These are phyloP conservation scores for Nicotiana undulata DNA, from an alignment of 257 asterid genomes.

Conservation along the genomic window DNA sequence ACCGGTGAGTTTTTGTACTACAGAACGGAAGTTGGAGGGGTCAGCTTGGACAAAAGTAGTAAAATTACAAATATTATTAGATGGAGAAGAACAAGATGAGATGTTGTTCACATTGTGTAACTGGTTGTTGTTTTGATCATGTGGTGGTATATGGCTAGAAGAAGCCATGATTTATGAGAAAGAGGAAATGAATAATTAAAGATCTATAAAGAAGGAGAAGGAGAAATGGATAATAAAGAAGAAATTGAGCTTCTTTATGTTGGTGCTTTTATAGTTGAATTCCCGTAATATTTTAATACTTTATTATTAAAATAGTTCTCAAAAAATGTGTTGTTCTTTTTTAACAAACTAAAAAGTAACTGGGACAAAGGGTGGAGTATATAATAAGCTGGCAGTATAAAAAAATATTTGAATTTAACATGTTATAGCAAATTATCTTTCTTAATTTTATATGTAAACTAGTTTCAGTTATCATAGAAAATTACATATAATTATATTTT, in stretches of 20 bases:
- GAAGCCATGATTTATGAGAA: constrained; percentile 4
- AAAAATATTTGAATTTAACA: too few relatives aligned
- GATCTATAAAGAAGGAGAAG: not conserved
- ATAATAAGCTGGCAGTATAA: too few relatives aligned
- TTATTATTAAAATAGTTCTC: too few relatives aligned
- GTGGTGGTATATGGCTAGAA: constrained; percentile 5
- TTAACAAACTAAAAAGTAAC: too few relatives aligned
- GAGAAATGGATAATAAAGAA: not conserved
- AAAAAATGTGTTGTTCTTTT: too few relatives aligned
- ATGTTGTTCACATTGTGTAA: not conserved
- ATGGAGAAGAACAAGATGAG: not conserved
- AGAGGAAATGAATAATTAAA: not conserved
- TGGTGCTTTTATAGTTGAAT: not conserved
- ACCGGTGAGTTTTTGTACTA: constrained; percentile 74
- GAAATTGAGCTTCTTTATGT: not conserved
- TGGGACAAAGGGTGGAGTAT: too few relatives aligned
- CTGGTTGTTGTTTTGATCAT: not conserved
- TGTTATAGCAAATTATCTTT: too few relatives aligned
- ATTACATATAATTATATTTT: too few relatives aligned
- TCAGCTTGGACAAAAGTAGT: constrained; percentile 79
- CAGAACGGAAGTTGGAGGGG: constrained; percentile 68
- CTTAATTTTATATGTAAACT: too few relatives aligned
- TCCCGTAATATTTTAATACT: not conserved
- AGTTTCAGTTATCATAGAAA: too few relatives aligned
- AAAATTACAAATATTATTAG: constrained; percentile 11